These are phyloP conservation scores for Neoascochyta sp. DNA, from an alignment of 2,329 filamentous ascomycete species.

Conservation along the genomic window DNA sequence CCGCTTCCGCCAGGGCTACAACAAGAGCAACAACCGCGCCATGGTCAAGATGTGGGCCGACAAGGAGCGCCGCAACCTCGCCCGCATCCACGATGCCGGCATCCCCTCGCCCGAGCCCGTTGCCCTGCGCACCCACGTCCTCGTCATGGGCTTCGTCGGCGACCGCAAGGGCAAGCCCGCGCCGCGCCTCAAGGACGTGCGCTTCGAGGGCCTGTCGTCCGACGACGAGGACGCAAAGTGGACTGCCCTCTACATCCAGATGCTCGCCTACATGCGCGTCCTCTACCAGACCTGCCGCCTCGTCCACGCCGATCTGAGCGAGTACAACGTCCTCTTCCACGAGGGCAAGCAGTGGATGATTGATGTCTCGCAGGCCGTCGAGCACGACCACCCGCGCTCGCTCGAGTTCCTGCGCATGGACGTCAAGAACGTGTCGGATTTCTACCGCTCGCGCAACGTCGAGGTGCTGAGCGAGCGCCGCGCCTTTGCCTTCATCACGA, in stretches of 20 bases:
- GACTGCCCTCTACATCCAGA: conserved; percentile 73
- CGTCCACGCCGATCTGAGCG: conserved; percentile 93
- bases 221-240: conserved; percentile 61
- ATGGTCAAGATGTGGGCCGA: conserved; percentile 99
- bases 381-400: conserved; percentile 90
- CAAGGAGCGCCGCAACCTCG: conserved; percentile 94
- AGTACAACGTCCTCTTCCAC: conserved; percentile 96
- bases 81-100: conserved; percentile 74
- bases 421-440: conserved; percentile 93
- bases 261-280: conserved; percentile 82
- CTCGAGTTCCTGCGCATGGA: conserved; percentile 97
- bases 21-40: conserved; percentile 89
- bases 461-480: conserved; percentile 72
- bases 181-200: conserved; percentile 83
- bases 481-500: conserved; percentile 81
- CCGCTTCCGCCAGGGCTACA: conserved; percentile 84
- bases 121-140: conserved; percentile 84
- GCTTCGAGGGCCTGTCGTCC: conserved; percentile 62
- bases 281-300: conserved; percentile 91
- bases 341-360: conserved; percentile 82
- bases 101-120: conserved; percentile 90
- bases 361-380: conserved; percentile 95
- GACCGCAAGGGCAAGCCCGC: conserved; percentile 83
- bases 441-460: conserved; percentile 83
- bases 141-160: conserved; percentile 92